A percentile compares a stretch with the other conserved stretches of the same genome.
phyloP scores from a whole-genome alignment of 2,329 filamentous ascomycete genomes.

The Chrysosporium keratinophilum region DNA sequence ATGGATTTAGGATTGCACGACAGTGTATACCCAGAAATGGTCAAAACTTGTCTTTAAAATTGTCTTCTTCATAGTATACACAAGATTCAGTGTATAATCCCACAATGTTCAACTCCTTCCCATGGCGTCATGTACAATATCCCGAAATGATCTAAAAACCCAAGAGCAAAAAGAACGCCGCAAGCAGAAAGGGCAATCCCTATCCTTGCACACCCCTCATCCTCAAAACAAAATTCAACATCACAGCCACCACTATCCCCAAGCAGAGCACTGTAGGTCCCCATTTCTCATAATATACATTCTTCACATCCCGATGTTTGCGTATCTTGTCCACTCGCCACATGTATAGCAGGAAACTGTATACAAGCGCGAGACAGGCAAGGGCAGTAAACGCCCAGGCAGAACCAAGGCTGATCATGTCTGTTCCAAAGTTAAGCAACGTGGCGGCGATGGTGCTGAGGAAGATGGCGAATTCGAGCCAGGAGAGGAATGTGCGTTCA shows the following conservation, averaged over 20 bases:
- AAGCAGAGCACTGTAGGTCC: constrained; percentile 69
- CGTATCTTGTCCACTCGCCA: constrained; percentile 82
- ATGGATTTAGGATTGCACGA: no score
- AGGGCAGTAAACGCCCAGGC: constrained; percentile 72
- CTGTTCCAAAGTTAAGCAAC: constrained; percentile 65
- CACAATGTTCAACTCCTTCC: no score
- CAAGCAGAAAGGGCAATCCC: background rate
- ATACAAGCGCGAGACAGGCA: constrained; percentile 66
- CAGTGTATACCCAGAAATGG: no score
- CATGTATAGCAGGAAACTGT: constrained; percentile 73
- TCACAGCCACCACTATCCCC: constrained; percentile 62
- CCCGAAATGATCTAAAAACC: no score
- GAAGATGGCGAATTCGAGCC: constrained; percentile 96
- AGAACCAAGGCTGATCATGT: constrained; percentile 54
- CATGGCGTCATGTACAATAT: no score
- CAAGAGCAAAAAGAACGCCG: background rate
- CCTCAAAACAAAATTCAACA: constrained; percentile 70
- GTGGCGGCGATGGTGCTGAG: constrained; percentile 78
- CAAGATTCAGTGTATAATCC: no score
- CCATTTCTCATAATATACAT: constrained; percentile 72
- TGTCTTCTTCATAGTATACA: no score
- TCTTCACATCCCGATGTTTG: constrained; percentile 65
- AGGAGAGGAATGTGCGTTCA: constrained; percentile 89
- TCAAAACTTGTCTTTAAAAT: background rate
- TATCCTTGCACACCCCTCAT: constrained; percentile 45